Base-by-base conservation (phyloP, 1,139 yeast genomes). In the Debaryomyces coudertii region DNA sequence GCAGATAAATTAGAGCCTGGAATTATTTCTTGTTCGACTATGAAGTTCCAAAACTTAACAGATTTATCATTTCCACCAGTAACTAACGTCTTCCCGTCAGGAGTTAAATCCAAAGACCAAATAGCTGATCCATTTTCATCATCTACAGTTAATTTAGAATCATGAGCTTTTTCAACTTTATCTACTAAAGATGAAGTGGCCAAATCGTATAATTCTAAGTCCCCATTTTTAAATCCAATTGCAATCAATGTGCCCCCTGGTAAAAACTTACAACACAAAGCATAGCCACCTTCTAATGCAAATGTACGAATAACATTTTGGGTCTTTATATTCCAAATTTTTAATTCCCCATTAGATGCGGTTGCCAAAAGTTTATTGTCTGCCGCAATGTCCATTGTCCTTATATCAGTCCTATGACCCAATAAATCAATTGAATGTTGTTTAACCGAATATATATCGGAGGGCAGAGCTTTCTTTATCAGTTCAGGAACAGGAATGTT, bases 11-110 rank as follows among this genome's bases (percentile, higher is more conserved):
- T 70, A 0, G 93, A 82, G 3, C 95, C 96, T 1, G 90, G 87
- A 16, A 88, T 81, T 28, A 73, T 60, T 46, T 85, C 92, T 51
- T 79, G 73, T 39, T 80, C 86, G 25, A 89, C 79, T 55, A 77
- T 73, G 61, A 95, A 83, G 44, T 85, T 82, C 99, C 99, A 93
- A 62, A 90, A 90, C 62, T 89, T 90, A 42, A 92, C 87, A 5
- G 81, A 68, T 63, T 90, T 90, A 66, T 95, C 99, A 39, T 95
- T 95, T 37, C 98, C 95, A 23, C 98, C 99, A 8, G 98, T 88
- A 1, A 92, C 84, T 50, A 93, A 71, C 0, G 86, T 77, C 56
- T 82, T 85, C 15, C 99, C 99, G 65, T 93, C 96, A 7, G 86
- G 80, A 1, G 95, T 83, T 34, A 93, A 65, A 62, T 93, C 97